phyloP scores from a whole-genome alignment of 2,329 filamentous ascomycete species.

The Periconia sp. region DNA sequence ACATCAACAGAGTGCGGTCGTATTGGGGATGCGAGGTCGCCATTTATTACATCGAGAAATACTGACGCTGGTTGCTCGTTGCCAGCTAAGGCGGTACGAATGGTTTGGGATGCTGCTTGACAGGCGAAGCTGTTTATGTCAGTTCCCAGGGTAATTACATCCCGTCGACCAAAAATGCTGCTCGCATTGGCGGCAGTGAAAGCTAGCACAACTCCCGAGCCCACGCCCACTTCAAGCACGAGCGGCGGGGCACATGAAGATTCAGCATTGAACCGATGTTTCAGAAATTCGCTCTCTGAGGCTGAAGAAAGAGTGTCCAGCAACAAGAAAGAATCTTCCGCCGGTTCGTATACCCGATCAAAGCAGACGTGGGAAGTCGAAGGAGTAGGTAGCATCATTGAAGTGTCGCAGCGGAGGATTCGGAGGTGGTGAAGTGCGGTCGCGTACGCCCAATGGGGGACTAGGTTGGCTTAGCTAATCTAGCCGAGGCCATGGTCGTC shows the following conservation, averaged over 20 bases:
- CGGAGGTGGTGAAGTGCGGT: conserved; percentile 7
- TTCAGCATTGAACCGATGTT: conserved; percentile 57
- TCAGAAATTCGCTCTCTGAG: conserved; percentile 70
- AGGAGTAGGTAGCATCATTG: conserved; percentile 83
- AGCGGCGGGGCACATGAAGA: conserved; percentile 48
- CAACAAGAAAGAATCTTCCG: conserved; percentile 93
- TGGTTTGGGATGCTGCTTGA: conserved; percentile 70
- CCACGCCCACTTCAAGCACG: conserved; percentile 83
- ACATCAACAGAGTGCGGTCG: conserved; percentile 69
- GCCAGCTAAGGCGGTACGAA: conserved; percentile 52
- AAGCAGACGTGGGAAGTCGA: conserved; percentile 90
- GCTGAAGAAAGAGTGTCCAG: conserved; percentile 83
- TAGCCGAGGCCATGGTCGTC: conserved; percentile 4
- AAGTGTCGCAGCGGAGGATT: conserved; percentile 5
- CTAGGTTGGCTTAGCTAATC: conserved; percentile 3
- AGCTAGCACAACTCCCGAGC: conserved; percentile 90
- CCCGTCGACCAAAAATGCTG: conserved; percentile 69
- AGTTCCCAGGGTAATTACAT: conserved; percentile 72
- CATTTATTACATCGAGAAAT: conserved; percentile 68
- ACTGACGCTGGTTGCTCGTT: conserved; percentile 20
- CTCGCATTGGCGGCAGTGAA: conserved; percentile 78
- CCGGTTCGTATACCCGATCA: conserved; percentile 87
- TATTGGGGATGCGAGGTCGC: conserved; percentile 69
- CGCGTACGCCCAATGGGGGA: conserved; percentile 10
- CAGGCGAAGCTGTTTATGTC: conserved; percentile 89